A percentile compares a stretch with the other conserved stretches of the same genome.
Evolutionary conservation across 2,329 filamentous ascomycete species (phyloP).

Genomic region (Geosmithia flava): DNA sequence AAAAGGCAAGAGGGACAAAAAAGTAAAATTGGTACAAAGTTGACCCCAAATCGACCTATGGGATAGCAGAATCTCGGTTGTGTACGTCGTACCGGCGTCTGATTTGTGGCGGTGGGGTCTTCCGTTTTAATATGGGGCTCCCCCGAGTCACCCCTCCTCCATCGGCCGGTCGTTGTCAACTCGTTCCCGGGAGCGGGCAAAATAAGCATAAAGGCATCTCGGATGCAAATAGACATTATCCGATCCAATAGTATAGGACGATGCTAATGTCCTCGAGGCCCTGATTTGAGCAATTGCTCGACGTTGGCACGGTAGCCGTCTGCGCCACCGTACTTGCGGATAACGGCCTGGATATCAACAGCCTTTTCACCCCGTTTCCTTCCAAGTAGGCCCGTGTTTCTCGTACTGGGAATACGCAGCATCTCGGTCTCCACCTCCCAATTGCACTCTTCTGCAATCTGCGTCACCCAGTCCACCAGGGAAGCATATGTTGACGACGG

Average conservation of each 20-base stretch:
- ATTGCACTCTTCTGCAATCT: conserved; percentile 58
- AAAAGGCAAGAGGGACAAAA: neutral
- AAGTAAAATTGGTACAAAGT: neutral
- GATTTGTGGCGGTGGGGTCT: neutral
- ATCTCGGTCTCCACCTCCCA: conserved; percentile 73
- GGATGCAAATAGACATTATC: neutral
- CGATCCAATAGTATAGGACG: neutral
- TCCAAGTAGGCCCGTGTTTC: conserved; percentile 74
- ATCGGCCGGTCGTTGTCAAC: neutral
- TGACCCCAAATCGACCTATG: neutral
- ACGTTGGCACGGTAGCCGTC: conserved; percentile 48
- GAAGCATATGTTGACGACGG: conserved; percentile 66
- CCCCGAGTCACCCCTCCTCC: neutral
- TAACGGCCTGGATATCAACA: conserved; percentile 22
- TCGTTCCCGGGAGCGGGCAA: neutral
- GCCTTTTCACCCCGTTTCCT: conserved; percentile 27
- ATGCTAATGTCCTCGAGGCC: conserved; percentile 23
- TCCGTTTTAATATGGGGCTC: neutral
- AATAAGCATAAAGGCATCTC: neutral
- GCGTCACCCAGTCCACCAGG: conserved; percentile 65
- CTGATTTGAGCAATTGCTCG: conserved; percentile 43
- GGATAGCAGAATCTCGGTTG: neutral
- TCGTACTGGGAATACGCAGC: conserved; percentile 81
- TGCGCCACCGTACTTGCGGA: conserved; percentile 40
- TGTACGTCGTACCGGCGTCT: neutral